These are phyloP conservation scores for Yamadazyma dendronema DNA, from an alignment of 1,139 yeast genomes.

Conservation along the genomic window DNA sequence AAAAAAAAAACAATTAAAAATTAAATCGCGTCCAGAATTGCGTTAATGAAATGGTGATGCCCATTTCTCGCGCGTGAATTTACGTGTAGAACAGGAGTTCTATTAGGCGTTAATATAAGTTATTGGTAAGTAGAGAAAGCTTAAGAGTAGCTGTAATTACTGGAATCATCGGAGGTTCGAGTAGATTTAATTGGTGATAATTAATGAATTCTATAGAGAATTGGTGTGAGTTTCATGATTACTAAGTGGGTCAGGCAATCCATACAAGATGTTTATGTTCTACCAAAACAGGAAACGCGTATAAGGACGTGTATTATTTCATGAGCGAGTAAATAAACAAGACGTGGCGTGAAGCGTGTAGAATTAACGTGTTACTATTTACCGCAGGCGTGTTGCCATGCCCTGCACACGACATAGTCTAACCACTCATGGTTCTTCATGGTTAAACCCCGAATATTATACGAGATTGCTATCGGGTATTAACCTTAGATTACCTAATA, in stretches of 20 bases:
- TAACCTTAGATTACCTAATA: too few species aligned
- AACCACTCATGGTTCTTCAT: not conserved
- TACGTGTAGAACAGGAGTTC: not conserved
- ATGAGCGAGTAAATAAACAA: constrained; percentile 9
- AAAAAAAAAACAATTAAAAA: constrained; percentile 3
- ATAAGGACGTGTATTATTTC: constrained; percentile 7
- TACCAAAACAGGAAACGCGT: constrained; percentile 11
- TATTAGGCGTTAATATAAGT: not conserved
- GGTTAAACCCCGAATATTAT: not conserved
- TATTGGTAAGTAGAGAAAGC: not conserved
- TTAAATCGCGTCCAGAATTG: constrained; percentile 9
- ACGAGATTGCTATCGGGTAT: too few species aligned
- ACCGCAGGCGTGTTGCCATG: not conserved
- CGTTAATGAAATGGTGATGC: constrained; percentile 7
- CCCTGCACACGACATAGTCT: not conserved
- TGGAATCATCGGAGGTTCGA: not conserved
- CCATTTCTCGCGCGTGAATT: constrained; percentile 4
- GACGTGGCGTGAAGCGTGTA: constrained; percentile 10
- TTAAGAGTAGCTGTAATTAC: not conserved
- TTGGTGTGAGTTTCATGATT: not conserved
- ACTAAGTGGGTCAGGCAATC: not conserved
- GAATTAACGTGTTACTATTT: not conserved
- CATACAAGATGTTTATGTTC: constrained; percentile 7
- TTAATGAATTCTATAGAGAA: not conserved
- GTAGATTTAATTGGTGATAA: not conserved